Base-by-base conservation (phyloP, 345 rosid genomes). In the Alliaria petiolata region DNA sequence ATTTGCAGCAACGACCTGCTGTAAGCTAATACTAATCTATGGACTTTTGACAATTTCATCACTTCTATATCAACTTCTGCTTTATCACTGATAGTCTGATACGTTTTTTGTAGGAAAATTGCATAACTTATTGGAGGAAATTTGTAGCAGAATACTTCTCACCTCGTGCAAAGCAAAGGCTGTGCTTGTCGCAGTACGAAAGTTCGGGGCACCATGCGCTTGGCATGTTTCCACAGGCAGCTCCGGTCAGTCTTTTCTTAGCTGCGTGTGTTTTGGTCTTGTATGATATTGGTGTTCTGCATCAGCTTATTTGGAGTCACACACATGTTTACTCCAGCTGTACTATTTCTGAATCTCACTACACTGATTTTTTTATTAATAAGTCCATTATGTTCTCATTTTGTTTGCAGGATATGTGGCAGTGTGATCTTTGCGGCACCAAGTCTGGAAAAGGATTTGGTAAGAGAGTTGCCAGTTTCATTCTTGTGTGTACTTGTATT, bases 121-220 rank as follows among this genome's bases (percentile, higher is more conserved):
- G 87, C 61, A 85, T 91, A 63, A 93, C 91, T 14, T 95, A 89
- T 62, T 95, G 99, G 99, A 88, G 95, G 80, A 89, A 91, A 78
- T 86, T 95, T 71, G 96, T 95, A 62, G 80, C 93, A 3, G 97
- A 87, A 76, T 95, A 95, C 77, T 95, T 86, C 80, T 86, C 99
- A 30, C 97, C 97, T 58, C 88, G 89, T 51, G 96, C 97, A 40
- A 91, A 91, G 93, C 87, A 95, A 83, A 86, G 95, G 56, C 83
- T 95, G 88, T 95, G 99, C 79, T 81, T 95, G 81, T 91, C 99
- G 31, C 77, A 76, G 64, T 95, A 89, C 38, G 93, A 91, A 62
- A 91, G 87, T 78, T 87, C 86, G 69, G 95, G 91, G 55, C 85
- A 86, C 76, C 96, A 89, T 80, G 90, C 97, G 5, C 96, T 91